phyloP scores from a whole-genome alignment of 2,329 filamentous ascomycete genomes.

The Cryphonectria naterciae region DNA sequence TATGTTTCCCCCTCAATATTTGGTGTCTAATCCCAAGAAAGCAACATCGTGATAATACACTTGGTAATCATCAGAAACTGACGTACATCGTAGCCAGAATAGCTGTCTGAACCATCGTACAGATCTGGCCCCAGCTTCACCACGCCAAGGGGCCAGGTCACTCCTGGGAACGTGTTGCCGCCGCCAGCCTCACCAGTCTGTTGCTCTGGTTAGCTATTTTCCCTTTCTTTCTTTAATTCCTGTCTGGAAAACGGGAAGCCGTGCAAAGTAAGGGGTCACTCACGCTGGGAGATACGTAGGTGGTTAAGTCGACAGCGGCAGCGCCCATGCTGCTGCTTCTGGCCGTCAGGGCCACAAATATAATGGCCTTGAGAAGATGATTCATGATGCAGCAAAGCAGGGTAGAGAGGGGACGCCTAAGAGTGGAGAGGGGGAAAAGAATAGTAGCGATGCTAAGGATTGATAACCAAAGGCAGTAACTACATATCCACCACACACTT shows the following conservation, averaged over 20 bases:
- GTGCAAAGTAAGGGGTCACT: slow-evolving; percentile 7
- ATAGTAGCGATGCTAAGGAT: background rate
- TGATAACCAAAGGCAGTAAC: background rate
- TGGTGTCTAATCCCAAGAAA: background rate
- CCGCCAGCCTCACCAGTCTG: slow-evolving; percentile 51
- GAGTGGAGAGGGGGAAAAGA: too few relatives aligned
- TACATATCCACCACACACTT: background rate
- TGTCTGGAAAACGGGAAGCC: too few relatives aligned
- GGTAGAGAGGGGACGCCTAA: background rate
- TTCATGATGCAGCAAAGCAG: background rate
- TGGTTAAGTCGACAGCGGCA: slow-evolving; percentile 35
- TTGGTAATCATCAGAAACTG: background rate
- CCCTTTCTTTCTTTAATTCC: too few relatives aligned
- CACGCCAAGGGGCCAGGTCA: slow-evolving; percentile 52
- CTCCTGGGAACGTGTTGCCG: slow-evolving; percentile 55
- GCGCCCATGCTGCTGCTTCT: background rate
- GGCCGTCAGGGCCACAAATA: background rate
- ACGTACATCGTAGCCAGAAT: slow-evolving; percentile 51
- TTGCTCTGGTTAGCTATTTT: slow-evolving; percentile 17
- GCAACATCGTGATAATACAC: background rate
- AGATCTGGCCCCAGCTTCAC: slow-evolving; percentile 56
- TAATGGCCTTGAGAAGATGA: background rate
- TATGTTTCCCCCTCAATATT: background rate
- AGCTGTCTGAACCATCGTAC: slow-evolving; percentile 52
- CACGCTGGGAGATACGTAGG: slow-evolving; percentile 41